phyloP scores from a whole-genome alignment of 139 green algal species.

The Diplosphaera chodatii region DNA sequence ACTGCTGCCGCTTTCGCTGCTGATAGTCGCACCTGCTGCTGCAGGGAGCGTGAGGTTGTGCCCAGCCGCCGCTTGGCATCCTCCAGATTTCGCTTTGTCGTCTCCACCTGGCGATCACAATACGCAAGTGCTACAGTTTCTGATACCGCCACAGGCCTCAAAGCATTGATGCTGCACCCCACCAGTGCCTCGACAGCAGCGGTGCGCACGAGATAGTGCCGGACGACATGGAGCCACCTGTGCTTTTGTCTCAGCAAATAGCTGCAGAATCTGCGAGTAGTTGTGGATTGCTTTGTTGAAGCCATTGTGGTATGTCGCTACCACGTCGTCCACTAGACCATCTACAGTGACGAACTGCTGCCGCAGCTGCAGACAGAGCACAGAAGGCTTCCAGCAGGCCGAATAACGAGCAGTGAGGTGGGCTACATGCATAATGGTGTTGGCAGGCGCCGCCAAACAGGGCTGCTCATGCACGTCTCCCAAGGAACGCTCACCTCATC shows the following conservation, averaged over 20 bases:
- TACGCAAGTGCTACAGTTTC: too few species aligned
- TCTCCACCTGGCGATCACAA: constrained; percentile 27
- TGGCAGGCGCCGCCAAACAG: too few species aligned
- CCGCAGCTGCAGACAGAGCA: constrained; percentile 38
- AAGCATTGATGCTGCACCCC: too few species aligned
- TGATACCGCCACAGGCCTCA: too few species aligned
- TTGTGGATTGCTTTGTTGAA: constrained; percentile 85
- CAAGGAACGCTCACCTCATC: constrained; percentile 44
- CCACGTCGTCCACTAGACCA: constrained; percentile 57
- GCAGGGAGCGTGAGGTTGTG: constrained; percentile 46
- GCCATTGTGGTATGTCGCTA: constrained; percentile 64
- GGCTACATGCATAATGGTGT: too few species aligned
- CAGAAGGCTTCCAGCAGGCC: too few species aligned
- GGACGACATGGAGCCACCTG: too few species aligned
- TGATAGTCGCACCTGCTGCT: constrained; percentile 29
- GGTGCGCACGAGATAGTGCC: too few species aligned
- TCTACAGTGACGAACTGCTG: constrained; percentile 40
- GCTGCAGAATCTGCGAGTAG: constrained; percentile 74
- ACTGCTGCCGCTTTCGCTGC: too few species aligned
- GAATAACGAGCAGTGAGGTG: too few species aligned
- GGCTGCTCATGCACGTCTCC: too few species aligned
- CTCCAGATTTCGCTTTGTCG: constrained; percentile 45
- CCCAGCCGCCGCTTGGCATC: constrained; percentile 49
- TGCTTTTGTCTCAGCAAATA: constrained; percentile 63
- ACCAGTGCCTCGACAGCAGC: too few species aligned